Conservation (phyloP, 805 yeast genomes). For the Sungouiella thailandica region DNA sequence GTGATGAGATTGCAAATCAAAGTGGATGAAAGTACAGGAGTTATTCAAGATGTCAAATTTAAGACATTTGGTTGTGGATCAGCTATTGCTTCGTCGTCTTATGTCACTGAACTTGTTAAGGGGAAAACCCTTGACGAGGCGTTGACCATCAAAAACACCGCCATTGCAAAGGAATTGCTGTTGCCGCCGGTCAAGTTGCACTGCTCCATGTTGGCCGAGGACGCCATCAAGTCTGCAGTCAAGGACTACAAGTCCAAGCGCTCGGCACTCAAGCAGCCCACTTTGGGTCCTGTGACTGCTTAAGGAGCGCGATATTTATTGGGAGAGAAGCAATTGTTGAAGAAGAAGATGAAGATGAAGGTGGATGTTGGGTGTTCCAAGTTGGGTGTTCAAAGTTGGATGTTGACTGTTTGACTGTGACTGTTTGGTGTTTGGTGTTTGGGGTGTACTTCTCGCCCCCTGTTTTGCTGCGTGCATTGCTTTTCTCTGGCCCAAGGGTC, state of each 20-base stretch:
- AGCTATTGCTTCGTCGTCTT: constrained; percentile 94
- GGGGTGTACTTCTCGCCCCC: too few relatives aligned
- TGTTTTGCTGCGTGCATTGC: too few relatives aligned
- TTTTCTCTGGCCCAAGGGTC: too few relatives aligned
- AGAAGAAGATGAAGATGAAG: too few relatives aligned
- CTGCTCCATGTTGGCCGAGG: constrained; percentile 98
- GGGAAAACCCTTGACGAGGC: constrained; percentile 96
- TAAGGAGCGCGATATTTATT: neutral
- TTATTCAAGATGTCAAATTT: constrained; percentile 91
- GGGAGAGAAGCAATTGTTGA: too few relatives aligned
- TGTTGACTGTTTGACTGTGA: too few relatives aligned
- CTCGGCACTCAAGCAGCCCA: constrained; percentile 38
- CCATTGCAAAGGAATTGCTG: constrained; percentile 89
- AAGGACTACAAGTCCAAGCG: constrained; percentile 91
- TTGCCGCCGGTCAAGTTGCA: constrained; percentile 97
- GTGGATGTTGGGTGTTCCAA: too few relatives aligned
- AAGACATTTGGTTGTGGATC: constrained; percentile 99
- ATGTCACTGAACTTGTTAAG: constrained; percentile 90
- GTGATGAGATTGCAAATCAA: constrained; percentile 96
- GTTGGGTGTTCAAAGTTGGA: too few relatives aligned
- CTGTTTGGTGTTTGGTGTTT: too few relatives aligned
- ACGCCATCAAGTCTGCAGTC: constrained; percentile 95
- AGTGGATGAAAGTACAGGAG: constrained; percentile 85
- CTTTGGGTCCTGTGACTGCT: constrained; percentile 43
- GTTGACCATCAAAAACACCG: constrained; percentile 84